phyloP scores from a whole-genome alignment of 2,329 filamentous ascomycete genomes.

The Verticillium nonalfalfae region DNA sequence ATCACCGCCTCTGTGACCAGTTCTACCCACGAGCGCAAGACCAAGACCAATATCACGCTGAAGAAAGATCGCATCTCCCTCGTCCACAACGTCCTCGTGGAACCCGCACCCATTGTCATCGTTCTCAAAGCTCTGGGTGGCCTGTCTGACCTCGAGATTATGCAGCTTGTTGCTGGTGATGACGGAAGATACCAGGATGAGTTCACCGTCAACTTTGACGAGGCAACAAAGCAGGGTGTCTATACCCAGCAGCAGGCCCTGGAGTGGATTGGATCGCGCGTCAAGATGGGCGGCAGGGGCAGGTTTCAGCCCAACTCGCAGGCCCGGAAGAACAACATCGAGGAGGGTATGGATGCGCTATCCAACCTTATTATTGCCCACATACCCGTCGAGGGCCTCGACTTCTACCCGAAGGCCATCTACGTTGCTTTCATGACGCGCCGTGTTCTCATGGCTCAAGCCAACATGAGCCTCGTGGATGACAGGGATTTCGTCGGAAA shows the following conservation, averaged over 20 bases:
- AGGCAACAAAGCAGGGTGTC: conserved; percentile 75
- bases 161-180: conserved; percentile 81
- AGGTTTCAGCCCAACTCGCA: conserved; percentile 41
- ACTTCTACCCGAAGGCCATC: conserved; percentile 94
- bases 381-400: conserved; percentile 82
- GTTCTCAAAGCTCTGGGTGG: conserved; percentile 90
- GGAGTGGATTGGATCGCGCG: conserved; percentile 80
- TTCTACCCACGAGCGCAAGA: conserved; percentile 96
- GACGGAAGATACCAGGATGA: conserved; percentile 90
- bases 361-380: conserved; percentile 92
- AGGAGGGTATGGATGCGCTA: conserved; percentile 88
- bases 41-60: conserved; percentile 90
- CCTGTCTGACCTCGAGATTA: conserved; percentile 89
- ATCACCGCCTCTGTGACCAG: conserved; percentile 95
- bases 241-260: conserved; percentile 93
- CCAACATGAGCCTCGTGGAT: conserved; percentile 84
- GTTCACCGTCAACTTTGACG: conserved; percentile 92
- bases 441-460: conserved; percentile 89
- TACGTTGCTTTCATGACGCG: conserved; percentile 97
- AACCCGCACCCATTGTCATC: conserved; percentile 93
- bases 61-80: conserved; percentile 91
- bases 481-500: conserved; percentile 98
- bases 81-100: conserved; percentile 86
- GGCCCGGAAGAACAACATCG: conserved; percentile 70
- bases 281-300: conserved; percentile 75